Evolutionary conservation across 768 basidiomycete species (phyloP), one percentile per base, ranked within the genome.

Genomic region (Calocybe cyanea): DNA sequence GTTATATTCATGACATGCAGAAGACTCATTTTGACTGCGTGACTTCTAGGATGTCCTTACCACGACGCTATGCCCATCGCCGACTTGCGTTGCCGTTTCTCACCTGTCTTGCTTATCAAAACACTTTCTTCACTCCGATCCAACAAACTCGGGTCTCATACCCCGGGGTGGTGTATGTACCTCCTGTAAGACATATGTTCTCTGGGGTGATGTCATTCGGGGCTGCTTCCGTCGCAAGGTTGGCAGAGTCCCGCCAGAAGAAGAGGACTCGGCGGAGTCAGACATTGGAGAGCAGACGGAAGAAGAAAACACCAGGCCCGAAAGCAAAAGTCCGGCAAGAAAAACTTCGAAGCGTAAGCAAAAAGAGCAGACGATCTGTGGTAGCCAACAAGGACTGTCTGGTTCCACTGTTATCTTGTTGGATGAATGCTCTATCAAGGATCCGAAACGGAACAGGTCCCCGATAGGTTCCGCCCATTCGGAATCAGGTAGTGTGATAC

Each of bases 171-270:
- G 85, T 5, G 53, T 61, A 18, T 87, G 85, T 55, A 60, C 52
- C 10, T 63, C 66, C 1, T 87, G 85, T 51, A 49, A 57, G 3
- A 58, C 64, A 0, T 86, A 83, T 53, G 70, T 69, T 3, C 68
- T 87, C 0, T 87, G 84, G 85, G 85, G 85, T 4, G 84, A 87
- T 53, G 59, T 87, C 17, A 63, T 86, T 21, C 72, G 77, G 11
- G 83, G 81, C 2, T 78, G 74, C 53, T 83, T 78, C 57, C 70
- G 83, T 14, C 71, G 83, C 20, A 62, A 59, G 18, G 51, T 63
- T 14, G 68, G 69, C 5, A 63, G 63, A n/a, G 55, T 57, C 23
- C 34, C 59, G 3, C 54, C 56, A 1, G 61, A 61, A 25, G 28
- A 53, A 7, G 62, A 55, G 9, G 58, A 61, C 21, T 24, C 24